Conservation (phyloP, 768 basidiomycete species). For the Crucibulum laeve region DNA sequence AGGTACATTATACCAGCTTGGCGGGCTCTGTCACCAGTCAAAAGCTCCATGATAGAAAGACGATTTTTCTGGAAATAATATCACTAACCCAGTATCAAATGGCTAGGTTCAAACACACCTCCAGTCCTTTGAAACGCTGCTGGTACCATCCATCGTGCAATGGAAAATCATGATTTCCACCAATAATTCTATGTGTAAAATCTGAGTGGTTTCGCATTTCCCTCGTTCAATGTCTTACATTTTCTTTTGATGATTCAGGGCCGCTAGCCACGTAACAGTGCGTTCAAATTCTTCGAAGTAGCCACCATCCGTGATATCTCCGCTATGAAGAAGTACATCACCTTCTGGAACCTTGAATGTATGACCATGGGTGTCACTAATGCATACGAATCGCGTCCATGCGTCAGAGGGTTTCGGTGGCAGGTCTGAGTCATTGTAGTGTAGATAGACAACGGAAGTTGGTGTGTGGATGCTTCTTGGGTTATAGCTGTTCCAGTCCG, state of each 20-base stretch:
- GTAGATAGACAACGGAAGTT: constrained; percentile 28
- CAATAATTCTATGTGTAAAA: constrained; percentile 44
- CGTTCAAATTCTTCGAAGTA: constrained; percentile 34
- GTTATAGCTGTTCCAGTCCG: constrained; percentile 2
- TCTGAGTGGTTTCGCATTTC: neutral
- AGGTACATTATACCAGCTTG: constrained; percentile 52
- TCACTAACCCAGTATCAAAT: neutral
- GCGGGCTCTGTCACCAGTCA: constrained; percentile 27
- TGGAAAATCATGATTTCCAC: constrained; percentile 66
- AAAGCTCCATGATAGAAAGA: constrained; percentile 23
- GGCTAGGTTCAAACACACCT: constrained; percentile 16
- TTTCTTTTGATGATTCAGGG: constrained; percentile 53
- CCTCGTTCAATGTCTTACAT: constrained; percentile 33
- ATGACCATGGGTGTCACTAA: constrained; percentile 53
- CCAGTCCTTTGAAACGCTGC: constrained; percentile 19
- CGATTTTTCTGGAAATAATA: constrained; percentile 9
- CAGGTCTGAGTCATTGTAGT: constrained; percentile 23
- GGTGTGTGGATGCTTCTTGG: constrained; percentile 17
- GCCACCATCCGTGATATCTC: constrained; percentile 58
- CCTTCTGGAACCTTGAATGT: constrained; percentile 49
- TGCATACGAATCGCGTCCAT: constrained; percentile 58
- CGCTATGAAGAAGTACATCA: constrained; percentile 63
- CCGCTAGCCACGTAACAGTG: constrained; percentile 56
- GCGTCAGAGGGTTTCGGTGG: constrained; percentile 27
- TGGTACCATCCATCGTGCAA: constrained; percentile 39